Evolutionary conservation across 2,329 filamentous ascomycete genomes (phyloP).

Genomic region (Xylariaceae sp.): DNA sequence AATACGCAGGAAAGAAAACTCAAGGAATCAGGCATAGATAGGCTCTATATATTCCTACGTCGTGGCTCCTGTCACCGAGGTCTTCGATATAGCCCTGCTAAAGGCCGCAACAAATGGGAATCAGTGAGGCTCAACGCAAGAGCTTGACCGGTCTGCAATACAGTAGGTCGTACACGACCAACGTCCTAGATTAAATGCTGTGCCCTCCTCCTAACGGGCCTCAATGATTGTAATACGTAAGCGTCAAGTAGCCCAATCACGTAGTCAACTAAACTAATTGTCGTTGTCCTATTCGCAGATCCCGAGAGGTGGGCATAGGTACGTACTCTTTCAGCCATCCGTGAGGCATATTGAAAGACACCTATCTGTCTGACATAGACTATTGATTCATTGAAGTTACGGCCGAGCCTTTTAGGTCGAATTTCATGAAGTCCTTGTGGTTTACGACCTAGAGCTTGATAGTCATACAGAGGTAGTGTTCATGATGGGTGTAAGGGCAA

Average conservation of each 20-base stretch:
- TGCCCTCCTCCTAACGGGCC: conserved; percentile 13
- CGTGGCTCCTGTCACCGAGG: not conserved
- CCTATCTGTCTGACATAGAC: not conserved
- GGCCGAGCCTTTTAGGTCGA: not conserved
- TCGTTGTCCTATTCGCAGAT: not conserved
- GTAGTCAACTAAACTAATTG: conserved; percentile 4
- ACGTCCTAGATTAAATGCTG: conserved; percentile 13
- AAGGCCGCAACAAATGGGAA: not conserved
- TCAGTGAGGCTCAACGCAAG: conserved; percentile 1
- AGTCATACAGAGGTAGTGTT: too few species aligned
- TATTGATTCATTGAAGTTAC: not conserved
- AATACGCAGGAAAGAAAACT: not conserved
- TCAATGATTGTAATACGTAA: conserved; percentile 20
- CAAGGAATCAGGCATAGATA: not conserved
- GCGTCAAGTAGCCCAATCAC: conserved; percentile 13
- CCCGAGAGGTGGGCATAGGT: not conserved
- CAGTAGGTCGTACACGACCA: conserved; percentile 15
- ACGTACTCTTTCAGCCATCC: not conserved
- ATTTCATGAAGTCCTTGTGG: not conserved
- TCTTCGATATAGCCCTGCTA: conserved; percentile 1
- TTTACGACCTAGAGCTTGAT: not conserved
- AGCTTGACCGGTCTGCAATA: conserved; percentile 8
- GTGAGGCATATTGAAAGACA: not conserved
- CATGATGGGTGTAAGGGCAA: not conserved
- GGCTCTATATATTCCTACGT: conserved; percentile 5